Evolutionary conservation across 495 filamentous ascomycete genomes (phyloP).

Genomic region (Penicillium cataractarum): DNA sequence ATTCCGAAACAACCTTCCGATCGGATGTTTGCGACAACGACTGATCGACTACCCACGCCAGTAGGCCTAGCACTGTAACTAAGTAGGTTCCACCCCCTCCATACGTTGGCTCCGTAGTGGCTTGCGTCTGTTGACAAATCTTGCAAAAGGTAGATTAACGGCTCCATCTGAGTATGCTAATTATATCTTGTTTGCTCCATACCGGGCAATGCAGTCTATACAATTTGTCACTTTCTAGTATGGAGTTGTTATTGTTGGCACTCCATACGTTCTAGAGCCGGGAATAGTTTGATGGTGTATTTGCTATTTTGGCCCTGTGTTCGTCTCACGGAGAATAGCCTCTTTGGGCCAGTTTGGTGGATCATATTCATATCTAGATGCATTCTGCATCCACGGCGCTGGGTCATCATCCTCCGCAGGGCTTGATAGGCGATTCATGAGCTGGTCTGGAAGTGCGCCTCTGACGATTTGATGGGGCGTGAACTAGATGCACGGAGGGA

Average conservation of each 20-base stretch:
- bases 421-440: background rate
- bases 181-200: background rate
- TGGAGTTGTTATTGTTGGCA: too few species aligned
- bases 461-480: background rate
- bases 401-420: background rate
- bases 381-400: background rate
- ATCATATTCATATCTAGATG: background rate
- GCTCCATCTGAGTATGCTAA: background rate
- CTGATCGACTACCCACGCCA: background rate
- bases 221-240: background rate
- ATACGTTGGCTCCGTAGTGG: too few species aligned
- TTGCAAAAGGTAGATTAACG: background rate
- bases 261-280: background rate
- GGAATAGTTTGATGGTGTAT: background rate
- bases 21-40: slow-evolving; percentile 4
- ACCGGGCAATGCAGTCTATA: background rate
- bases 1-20: slow-evolving; percentile 9
- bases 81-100: too few species aligned
- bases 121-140: slow-evolving; percentile 11
- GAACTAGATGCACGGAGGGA: background rate
- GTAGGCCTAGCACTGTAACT: too few species aligned
- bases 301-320: background rate
- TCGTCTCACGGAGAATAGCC: slow-evolving; percentile 13
- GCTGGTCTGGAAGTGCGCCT: background rate
- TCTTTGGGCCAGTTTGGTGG: background rate